phyloP scores from a whole-genome alignment of 1,284 basidiomycete genomes.

The Rhodotorula sp. region DNA sequence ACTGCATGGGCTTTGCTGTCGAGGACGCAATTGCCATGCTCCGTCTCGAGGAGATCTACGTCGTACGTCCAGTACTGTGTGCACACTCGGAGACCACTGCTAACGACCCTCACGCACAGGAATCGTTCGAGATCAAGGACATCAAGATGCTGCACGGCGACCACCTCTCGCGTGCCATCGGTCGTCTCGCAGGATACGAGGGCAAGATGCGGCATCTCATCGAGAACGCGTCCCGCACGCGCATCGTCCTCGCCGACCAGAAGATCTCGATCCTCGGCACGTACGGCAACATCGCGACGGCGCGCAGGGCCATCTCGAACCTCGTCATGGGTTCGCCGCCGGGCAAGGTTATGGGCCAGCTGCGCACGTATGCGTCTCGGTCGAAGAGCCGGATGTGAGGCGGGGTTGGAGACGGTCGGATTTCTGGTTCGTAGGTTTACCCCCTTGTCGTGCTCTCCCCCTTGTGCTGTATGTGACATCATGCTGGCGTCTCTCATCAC shows the following conservation, averaged over 20 bases:
- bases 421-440: background rate
- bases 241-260: constrained; percentile 94
- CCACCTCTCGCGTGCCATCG: constrained; percentile 92
- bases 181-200: constrained; percentile 96
- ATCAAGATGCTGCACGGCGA: constrained; percentile 98
- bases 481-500: background rate
- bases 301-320: constrained; percentile 92
- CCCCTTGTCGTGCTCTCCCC: background rate
- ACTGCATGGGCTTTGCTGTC: constrained; percentile 78
- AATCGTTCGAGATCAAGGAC: constrained; percentile 77
- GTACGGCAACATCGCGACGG: constrained; percentile 96
- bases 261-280: constrained; percentile 94
- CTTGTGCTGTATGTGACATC: background rate
- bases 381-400: constrained; percentile 7
- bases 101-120: constrained; percentile 2
- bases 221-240: constrained; percentile 92
- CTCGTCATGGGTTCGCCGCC: constrained; percentile 38
- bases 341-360: constrained; percentile 32
- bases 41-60: constrained; percentile 92
- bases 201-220: constrained; percentile 99
- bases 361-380: background rate
- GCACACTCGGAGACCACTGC: too few species aligned
- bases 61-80: constrained; percentile 54
- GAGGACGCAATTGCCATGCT: constrained; percentile 94
- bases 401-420: background rate